These are phyloP conservation scores for Neurospora discreta DNA, from an alignment of 495 filamentous ascomycete genomes.

Conservation along the genomic window DNA sequence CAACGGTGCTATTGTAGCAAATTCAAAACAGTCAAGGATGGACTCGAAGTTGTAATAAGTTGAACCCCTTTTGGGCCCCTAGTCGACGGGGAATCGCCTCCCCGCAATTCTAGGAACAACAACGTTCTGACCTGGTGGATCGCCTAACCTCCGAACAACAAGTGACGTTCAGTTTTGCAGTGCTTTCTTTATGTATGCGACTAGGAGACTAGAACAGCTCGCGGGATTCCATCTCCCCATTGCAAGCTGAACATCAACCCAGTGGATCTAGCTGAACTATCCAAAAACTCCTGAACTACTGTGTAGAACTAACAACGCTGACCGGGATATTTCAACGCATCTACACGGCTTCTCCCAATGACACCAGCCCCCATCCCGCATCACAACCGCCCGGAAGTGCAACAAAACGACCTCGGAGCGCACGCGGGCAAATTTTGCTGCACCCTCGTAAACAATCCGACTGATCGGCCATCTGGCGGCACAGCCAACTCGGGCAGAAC, in stretches of 20 bases:
- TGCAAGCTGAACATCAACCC: neutral
- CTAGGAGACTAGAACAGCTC: neutral
- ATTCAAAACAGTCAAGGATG: neutral
- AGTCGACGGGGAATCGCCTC: neutral
- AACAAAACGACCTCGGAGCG: neutral
- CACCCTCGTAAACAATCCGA: neutral
- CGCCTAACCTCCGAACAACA: neutral
- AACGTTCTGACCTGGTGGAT: neutral
- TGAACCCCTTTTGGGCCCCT: neutral
- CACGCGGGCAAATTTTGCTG: neutral
- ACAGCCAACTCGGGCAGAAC: neutral
- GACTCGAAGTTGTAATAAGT: neutral
- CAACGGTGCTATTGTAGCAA: neutral
- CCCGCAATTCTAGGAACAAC: neutral
- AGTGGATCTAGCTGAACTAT: neutral
- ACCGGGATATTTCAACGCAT: neutral
- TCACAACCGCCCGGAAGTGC: constrained; percentile 6
- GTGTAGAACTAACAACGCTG: neutral
- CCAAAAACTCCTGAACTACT: too few species aligned
- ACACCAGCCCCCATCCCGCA: constrained; percentile 16
- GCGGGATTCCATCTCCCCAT: neutral
- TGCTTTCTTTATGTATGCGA: neutral
- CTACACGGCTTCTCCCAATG: constrained; percentile 9
- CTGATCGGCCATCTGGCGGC: neutral
- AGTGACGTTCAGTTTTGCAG: neutral